These are phyloP conservation scores for Hyaloscypha bicolor DNA, from an alignment of 495 filamentous ascomycete species.

Conservation along the genomic window DNA sequence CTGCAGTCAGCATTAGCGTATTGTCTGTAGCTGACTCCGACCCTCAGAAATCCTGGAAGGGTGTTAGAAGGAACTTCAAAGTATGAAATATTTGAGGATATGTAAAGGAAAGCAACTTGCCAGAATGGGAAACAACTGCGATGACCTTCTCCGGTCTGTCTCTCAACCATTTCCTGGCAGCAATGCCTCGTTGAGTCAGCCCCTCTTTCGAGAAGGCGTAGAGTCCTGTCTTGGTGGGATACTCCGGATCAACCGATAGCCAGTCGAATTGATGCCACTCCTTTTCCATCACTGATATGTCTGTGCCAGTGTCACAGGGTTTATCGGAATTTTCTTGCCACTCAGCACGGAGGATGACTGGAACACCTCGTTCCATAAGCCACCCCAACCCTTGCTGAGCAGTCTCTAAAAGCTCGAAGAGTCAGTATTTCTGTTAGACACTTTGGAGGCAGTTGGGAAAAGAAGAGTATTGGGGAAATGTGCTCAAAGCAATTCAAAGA, in stretches of 20 bases:
- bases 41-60: neutral
- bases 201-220: conserved; percentile 52
- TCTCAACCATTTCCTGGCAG: conserved; percentile 48
- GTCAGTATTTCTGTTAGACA: neutral
- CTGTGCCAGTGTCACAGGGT: conserved; percentile 58
- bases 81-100: too few relatives aligned
- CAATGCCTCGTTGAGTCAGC: conserved; percentile 51
- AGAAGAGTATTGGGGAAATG: too few relatives aligned
- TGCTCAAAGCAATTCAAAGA: neutral
- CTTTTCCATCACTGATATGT: conserved; percentile 40
- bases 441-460: too few relatives aligned
- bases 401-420: conserved; percentile 39
- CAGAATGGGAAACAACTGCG: conserved; percentile 61
- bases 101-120: conserved; percentile 43
- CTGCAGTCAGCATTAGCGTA: conserved; percentile 65
- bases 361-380: conserved; percentile 53
- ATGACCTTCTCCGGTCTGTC: conserved; percentile 60
- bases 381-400: conserved; percentile 50
- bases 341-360: conserved; percentile 52
- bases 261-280: conserved; percentile 59
- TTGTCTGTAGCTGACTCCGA: conserved; percentile 37
- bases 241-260: conserved; percentile 53
- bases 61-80: too few relatives aligned
- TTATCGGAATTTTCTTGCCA: conserved; percentile 62
- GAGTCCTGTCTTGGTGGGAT: conserved; percentile 55